Evolutionary conservation across 257 asterid species (phyloP).

Genomic region (Leptodermis oblonga): DNA sequence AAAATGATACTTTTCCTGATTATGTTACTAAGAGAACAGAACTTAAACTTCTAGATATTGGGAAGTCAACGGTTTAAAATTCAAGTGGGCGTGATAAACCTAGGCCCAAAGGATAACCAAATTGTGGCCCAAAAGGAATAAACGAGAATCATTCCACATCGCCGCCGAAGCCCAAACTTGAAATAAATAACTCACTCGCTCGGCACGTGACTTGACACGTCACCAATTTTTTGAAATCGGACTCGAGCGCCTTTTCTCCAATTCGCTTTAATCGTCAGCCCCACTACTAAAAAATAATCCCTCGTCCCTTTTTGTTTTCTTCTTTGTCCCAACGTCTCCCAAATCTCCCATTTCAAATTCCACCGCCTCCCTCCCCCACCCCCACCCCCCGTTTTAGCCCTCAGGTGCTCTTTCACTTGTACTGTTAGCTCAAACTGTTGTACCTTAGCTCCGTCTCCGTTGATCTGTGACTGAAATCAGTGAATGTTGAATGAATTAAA

Average conservation of each 20-base stretch:
- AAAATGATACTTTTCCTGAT: too few species aligned
- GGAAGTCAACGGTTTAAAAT: too few species aligned
- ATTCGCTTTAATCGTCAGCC: conserved; percentile 13
- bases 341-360: conserved; percentile 22
- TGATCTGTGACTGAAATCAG: too few species aligned
- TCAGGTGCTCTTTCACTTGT: background rate
- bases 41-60: too few species aligned
- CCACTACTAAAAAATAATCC: background rate
- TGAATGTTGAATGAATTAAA: too few species aligned
- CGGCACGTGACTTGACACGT: conserved; percentile 27
- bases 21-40: too few species aligned
- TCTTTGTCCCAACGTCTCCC: background rate
- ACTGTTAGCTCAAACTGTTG: background rate
- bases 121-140: background rate
- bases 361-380: background rate
- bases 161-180: background rate
- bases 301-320: background rate
- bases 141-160: too few species aligned
- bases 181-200: conserved; percentile 4
- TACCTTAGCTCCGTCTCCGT: background rate
- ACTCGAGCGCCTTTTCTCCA: conserved; percentile 19
- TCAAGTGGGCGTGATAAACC: too few species aligned
- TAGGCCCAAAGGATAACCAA: background rate
- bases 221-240: conserved; percentile 26
- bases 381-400: background rate